Conservation (phyloP, 495 filamentous ascomycete species). For the Oidiodendron maius region DNA sequence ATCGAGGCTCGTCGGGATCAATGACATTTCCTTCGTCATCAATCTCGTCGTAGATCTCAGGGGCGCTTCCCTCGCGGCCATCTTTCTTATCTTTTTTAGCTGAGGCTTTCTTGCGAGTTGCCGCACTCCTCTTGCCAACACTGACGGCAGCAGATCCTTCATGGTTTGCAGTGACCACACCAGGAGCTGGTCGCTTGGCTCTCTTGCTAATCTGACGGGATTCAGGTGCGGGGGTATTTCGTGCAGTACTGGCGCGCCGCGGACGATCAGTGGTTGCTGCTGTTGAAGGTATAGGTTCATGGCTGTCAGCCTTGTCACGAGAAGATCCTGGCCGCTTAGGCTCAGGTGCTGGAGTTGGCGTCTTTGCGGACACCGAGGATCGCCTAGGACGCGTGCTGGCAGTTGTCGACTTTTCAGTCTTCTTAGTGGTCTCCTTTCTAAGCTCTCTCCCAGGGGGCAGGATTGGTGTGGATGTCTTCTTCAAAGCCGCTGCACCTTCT, state of each 20-base stretch:
- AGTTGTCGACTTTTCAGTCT: conserved; percentile 22
- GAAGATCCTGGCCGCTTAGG: conserved; percentile 29
- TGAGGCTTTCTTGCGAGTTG: conserved; percentile 57
- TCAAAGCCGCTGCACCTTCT: conserved; percentile 19
- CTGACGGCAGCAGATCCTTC: conserved; percentile 70
- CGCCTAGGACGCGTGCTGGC: conserved; percentile 12
- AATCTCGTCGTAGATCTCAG: conserved; percentile 44
- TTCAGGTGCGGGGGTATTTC: conserved; percentile 44
- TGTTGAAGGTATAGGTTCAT: conserved; percentile 34
- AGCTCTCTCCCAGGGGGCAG: conserved; percentile 41
- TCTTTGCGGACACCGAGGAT: conserved; percentile 6
- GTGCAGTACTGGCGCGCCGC: conserved; percentile 49
- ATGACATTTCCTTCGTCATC: conserved; percentile 69
- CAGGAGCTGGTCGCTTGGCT: conserved; percentile 69
- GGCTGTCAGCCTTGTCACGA: conserved; percentile 43
- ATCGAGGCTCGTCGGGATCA: conserved; percentile 80
- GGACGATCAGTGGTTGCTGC: conserved; percentile 42
- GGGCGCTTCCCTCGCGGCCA: conserved; percentile 30
- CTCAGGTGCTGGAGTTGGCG: conserved; percentile 14
- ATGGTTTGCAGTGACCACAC: conserved; percentile 60
- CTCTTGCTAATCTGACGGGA: conserved; percentile 29
- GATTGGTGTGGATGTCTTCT: conserved; percentile 48
- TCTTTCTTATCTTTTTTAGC: conserved; percentile 45
- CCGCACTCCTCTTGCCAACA: conserved; percentile 73
- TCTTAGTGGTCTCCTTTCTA: conserved; percentile 26